phyloP scores from a whole-genome alignment of 768 basidiomycete genomes.

The Rhizopogon rudus region DNA sequence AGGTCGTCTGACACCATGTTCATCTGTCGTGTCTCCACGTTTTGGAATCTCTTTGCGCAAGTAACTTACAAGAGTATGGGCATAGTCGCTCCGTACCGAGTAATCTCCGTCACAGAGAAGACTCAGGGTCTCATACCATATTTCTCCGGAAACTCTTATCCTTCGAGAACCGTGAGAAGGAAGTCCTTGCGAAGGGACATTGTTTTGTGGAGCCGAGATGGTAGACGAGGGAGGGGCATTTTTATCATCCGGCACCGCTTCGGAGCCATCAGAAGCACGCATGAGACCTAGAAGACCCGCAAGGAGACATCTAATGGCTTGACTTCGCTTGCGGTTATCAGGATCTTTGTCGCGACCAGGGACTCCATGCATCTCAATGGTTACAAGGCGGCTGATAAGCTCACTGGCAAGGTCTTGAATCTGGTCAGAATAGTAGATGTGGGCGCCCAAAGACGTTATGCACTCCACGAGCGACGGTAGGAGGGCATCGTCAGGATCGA shows the following conservation, averaged over 20 bases:
- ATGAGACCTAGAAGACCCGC: conserved; percentile 69
- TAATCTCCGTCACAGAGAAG: conserved; percentile 78
- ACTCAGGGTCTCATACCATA: conserved; percentile 88
- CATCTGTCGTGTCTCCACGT: conserved; percentile 44
- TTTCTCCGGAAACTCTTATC: conserved; percentile 69
- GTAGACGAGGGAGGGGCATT: conserved; percentile 13
- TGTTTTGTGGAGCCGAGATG: conserved; percentile 23
- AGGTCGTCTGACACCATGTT: conserved; percentile 41
- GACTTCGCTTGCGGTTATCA: conserved; percentile 44
- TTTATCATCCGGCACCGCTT: conserved; percentile 19
- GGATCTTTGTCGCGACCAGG: conserved; percentile 33
- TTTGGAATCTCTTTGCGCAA: conserved; percentile 71
- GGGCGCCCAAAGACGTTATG: conserved; percentile 80
- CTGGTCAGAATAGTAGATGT: conserved; percentile 95
- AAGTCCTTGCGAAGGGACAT: conserved; percentile 19
- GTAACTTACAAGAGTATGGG: conserved; percentile 69
- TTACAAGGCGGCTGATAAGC: conserved; percentile 66
- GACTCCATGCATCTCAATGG: conserved; percentile 63
- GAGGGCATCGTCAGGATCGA: conserved; percentile 58
- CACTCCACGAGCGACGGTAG: conserved; percentile 68
- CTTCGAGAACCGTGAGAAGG: conserved; percentile 46
- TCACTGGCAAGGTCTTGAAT: conserved; percentile 90
- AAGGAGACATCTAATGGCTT: conserved; percentile 67
- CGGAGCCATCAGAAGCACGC: conserved; percentile 49
- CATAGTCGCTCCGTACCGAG: conserved; percentile 76